A percentile compares a stretch with the other conserved stretches of the same genome.
These are phyloP conservation scores for Malus hybrid DNA, from an alignment of 331 rosid species.

Conservation along the genomic window DNA sequence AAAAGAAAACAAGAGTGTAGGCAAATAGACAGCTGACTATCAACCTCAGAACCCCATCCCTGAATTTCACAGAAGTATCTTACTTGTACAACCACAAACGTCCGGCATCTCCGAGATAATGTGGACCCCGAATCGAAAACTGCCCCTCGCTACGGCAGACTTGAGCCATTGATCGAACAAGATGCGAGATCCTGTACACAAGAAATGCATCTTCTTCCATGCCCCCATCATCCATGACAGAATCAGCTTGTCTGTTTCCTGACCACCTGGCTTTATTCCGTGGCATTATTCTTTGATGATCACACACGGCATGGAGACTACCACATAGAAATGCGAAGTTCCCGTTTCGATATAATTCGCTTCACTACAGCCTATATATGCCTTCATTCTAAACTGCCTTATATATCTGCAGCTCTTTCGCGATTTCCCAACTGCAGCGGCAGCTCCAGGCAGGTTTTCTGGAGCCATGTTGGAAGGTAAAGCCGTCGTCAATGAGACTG, in stretches of 20 bases:
- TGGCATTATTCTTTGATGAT: neutral
- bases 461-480: conserved; percentile 71
- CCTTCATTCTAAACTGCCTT: neutral
- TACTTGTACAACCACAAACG: conserved; percentile 7
- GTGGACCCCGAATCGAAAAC: conserved; percentile 6
- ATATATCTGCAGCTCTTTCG: neutral
- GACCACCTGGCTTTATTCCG: conserved; percentile 1
- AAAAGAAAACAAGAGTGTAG: neutral
- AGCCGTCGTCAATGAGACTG: conserved; percentile 71
- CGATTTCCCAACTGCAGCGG: neutral
- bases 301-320: neutral
- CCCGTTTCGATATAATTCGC: neutral
- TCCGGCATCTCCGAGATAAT: conserved; percentile 17
- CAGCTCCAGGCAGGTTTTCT: neutral
- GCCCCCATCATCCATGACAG: neutral
- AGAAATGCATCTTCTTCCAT: neutral
- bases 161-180: neutral
- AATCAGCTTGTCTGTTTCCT: neutral
- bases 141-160: neutral
- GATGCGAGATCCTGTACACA: neutral
- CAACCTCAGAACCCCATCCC: neutral
- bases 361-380: neutral
- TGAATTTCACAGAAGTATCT: neutral
- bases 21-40: conserved; percentile 11
- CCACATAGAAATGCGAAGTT: neutral